Base-by-base conservation (phyloP, 106 monocot genomes). In the Gastrodia elata region DNA sequence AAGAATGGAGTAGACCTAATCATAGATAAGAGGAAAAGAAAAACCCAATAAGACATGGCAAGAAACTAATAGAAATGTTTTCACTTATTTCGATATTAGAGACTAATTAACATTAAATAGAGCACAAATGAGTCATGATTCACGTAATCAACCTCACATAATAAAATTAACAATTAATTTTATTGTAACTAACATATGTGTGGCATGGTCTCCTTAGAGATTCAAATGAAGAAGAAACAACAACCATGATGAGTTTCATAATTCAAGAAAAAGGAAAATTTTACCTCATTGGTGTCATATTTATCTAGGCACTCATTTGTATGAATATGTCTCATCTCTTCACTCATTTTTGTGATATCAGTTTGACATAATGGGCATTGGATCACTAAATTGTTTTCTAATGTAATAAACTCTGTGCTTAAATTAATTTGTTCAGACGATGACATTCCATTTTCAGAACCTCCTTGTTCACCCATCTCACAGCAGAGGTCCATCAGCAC, bases 221-320 rank as follows among this genome's bases (percentile, higher is more conserved):
- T 61, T 32, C 32, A 32, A 61, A 30, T 6, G 32, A 30, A 59
- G 59, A 61, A 13, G 30, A 32, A 61, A 24, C 28, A 61, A 32
- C 2, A 24, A 1, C 30, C 0, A 26, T 61, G 32, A 32, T 61
- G 61, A 32, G 27, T 11, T 32, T 10, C 32, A 61, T 61, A 44
- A 4, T 40, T 26, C 22, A 28, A 71, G 42, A 30, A 28, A n/a
- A 71, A 71, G 28, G 40, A 43, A 20, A 68, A 10, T 24, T 65
- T 76, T 58, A 92, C 95, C 95, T 88, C 71, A 13, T 14, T 5
- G 18, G 33, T 71, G 20, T 9, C 81, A 73, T 72, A 76, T 72
- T 77, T 90, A 78, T 97, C 90, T 35, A 97, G 86, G 76, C 97
- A 97, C 64, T 83, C 59, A 80, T 93, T 93, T 5, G 90, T 93